Evolutionary conservation across 345 rosid species (phyloP), one percentile per base, ranked within the genome.

Genomic region (Populus pruinosa): DNA sequence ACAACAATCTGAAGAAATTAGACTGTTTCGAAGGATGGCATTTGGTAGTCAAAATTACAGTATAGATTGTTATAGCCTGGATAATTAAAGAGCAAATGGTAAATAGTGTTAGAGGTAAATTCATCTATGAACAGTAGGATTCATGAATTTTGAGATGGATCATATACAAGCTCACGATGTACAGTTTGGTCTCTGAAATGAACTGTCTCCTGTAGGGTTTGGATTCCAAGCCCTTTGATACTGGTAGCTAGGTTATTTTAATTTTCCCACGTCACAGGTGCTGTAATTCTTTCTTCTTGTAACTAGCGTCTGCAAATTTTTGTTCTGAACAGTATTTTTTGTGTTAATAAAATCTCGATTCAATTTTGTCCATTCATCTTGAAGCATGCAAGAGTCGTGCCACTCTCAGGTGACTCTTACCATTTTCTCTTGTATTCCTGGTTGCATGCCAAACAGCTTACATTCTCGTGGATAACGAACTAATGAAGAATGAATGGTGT

Each of bases 11-110:
- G 96, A 85, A 74, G 96, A 93, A 82, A 89, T 96, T 50, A 90
- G 96, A 91, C 84, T 88, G 85, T 90, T 93, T 84, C 88, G 78
- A 81, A 92, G 97, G 83, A 91, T 93, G 93, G 99, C 98, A 41
- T 92, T 93, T 73, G 97, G 96, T 41, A 88, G 90, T 81, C 97
- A 92, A 81, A 88, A 89, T 77, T 92, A 84, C 85, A 91, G 93
- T 81, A 86, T 96, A 71, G 93, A 91, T 69, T 96, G 85, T 82
- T 86, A 87, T 72, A 87, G 86, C 82, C 87, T 49, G 62, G 61
- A 25, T 72, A 80, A 8, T 65, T 29, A 31, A 77, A 83, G 78
- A 75, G 73, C 76, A 61, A 65, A 69, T 62, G 67, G 80, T 80
- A 87, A 72, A 88, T 88, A 75, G 59, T 41, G 49, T 75, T 76